phyloP scores from a whole-genome alignment of 352 stramenopile species.

The Phytophthora sp. region DNA sequence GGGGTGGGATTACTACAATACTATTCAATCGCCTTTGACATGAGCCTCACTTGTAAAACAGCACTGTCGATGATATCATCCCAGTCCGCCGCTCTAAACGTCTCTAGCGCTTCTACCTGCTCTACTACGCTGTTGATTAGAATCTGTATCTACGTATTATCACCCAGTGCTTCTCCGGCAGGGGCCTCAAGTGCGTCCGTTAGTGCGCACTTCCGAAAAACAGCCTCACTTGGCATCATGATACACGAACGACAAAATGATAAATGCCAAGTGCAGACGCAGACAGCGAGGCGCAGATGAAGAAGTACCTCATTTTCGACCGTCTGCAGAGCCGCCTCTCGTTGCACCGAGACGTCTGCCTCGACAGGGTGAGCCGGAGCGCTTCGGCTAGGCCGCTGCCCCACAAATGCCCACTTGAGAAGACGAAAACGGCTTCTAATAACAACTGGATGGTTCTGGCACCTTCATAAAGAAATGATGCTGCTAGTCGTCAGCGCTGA shows the following conservation, averaged over 20 bases:
- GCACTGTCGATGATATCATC: too few relatives aligned
- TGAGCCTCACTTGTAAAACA: too few relatives aligned
- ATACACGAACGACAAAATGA: conserved; percentile 11
- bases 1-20: too few relatives aligned
- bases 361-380: conserved; percentile 5
- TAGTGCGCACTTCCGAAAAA: too few relatives aligned
- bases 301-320: conserved; percentile 26
- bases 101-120: too few relatives aligned
- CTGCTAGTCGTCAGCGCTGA: conserved; percentile 20
- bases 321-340: background rate
- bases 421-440: conserved; percentile 26
- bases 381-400: background rate
- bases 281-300: conserved; percentile 8
- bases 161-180: too few relatives aligned
- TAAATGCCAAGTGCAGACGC: background rate
- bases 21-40: too few relatives aligned
- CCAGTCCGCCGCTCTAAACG: too few relatives aligned
- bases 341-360: conserved; percentile 2
- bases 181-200: too few relatives aligned
- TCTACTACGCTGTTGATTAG: too few relatives aligned
- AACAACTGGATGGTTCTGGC: conserved; percentile 22
- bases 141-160: too few relatives aligned
- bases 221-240: conserved; percentile 27
- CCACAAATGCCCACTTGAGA: conserved; percentile 9
- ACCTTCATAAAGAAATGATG: background rate